phyloP scores from a whole-genome alignment of 495 filamentous ascomycete genomes.

The Talaromyces liani region DNA sequence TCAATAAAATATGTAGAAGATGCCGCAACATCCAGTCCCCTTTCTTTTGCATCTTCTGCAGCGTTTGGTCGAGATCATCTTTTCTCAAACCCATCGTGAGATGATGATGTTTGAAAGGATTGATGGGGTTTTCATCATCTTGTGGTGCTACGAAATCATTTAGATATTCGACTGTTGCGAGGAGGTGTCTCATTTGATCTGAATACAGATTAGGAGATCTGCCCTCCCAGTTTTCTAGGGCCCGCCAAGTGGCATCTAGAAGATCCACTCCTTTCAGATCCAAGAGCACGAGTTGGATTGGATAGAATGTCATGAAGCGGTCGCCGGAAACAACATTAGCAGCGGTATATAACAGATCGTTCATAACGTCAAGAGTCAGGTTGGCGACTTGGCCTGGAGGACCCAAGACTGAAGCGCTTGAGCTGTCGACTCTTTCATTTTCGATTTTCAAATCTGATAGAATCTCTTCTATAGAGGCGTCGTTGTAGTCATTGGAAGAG shows the following conservation, averaged over 20 bases:
- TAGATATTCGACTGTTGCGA: background rate
- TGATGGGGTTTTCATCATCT: background rate
- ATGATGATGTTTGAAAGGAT: conserved; percentile 3
- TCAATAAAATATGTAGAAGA: background rate
- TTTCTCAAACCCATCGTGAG: conserved; percentile 3
- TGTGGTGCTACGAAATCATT: background rate
- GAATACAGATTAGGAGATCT: background rate
- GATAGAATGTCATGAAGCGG: background rate
- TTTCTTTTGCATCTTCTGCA: conserved; percentile 1
- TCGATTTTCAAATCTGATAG: background rate
- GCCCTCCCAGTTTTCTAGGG: background rate
- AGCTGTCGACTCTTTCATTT: background rate
- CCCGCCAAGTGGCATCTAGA: conserved; percentile 4
- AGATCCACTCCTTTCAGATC: background rate
- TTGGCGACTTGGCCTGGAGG: conserved; percentile 1
- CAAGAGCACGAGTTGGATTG: background rate
- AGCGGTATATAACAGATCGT: background rate
- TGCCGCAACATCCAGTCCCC: background rate
- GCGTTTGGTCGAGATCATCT: background rate
- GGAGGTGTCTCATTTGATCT: background rate
- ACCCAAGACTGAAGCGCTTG: background rate
- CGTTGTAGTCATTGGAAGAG: background rate
- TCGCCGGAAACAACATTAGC: background rate
- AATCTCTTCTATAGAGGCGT: background rate
- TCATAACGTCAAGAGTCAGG: background rate